Base-by-base conservation (phyloP, 2,329 filamentous ascomycete species). In the Aspergillus clavatus region DNA sequence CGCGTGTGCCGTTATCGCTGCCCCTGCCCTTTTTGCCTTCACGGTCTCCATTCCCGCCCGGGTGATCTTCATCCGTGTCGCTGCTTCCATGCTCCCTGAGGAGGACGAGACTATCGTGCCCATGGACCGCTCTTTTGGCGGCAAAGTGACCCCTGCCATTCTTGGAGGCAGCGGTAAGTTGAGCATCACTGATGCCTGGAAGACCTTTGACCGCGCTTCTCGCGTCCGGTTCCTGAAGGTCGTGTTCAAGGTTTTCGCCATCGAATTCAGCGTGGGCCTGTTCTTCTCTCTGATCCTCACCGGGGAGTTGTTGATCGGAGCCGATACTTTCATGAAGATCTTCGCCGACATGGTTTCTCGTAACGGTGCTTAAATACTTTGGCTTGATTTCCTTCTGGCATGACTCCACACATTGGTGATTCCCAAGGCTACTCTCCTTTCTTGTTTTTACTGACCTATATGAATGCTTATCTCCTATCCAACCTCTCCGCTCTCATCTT, bases 101-200 rank as follows among this genome's bases (percentile, higher is more conserved):
- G 83, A 87, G 14, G 79, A 89, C 54, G 85, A 94, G 70, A 82
- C 87, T 21, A 86, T 96, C 53, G 83, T 97, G 27, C 84, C 88
- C 24, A 95, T 97, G 59, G 91, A 97, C 74, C 86, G 89, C 53
- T 84, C 84, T 23, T 94, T 94, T 60, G 81, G 79, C 52, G 87
- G 87, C 56, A 85, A 83, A 62, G 80, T 91, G 22, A 80, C 84
- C 53, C 83, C 87, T n/a, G 79, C 80, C 48, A 77, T 89, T 40
- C 73, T 89, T n/a, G 83, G 81, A 47, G 87, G 86, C 43, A 79
- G 76, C 52, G 86, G 87, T 54, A 82, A 80, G 54, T 76, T 87
- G 50, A 80, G 84, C 31, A 78, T 91, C 59, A 65, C 79, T 40
- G 85, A 91, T 57, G 89, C 89, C 1, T 90, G 89, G 87, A 78